Base-by-base conservation (phyloP, 805 yeast species). In the Pichia paraexigua region DNA sequence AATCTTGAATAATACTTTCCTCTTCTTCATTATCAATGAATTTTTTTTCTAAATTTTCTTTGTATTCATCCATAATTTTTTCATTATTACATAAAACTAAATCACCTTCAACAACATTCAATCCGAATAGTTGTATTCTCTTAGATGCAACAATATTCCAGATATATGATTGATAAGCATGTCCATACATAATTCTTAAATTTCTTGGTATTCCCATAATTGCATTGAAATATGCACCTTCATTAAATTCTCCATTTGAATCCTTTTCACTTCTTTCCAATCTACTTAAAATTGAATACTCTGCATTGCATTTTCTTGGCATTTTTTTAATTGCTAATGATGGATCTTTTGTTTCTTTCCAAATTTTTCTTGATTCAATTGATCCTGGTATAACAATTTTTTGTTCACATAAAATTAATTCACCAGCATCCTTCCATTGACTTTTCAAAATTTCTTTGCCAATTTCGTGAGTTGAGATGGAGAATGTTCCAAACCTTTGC, bases 401-500 rank as follows among this genome's bases (percentile, higher is more conserved):
- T 68, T 92, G 98, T 51, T 92, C 96, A 11, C 92, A 77, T 47
- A 94, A 72, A 51, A 94, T 77, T 53, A 91, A 70, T 50, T 87
- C 86, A 7, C 76, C 92, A 1, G 95, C 97, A 15, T 72, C 75
- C 59, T 85, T 77, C 90, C 95, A 94, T 51, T 90, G 82, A 37
- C 79, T 80, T 46, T 79, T 74, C 47, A 94, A 70, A 27, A 92
- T 73, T 55, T 76, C 76, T 55, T 79, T 79, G 46, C 99, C 99
- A 49, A 91, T 74, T 30, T 76, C 78, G 67, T 94, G 97, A 0
- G 99, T 91, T 2, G 98, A 88, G 28, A 90, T 76, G 13, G 97
- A 87, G 63, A 89, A 92, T 0, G 99, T 91, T 28, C 99, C 99
- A 66, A 94, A 94, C 63, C 99, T 75, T 72, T 94, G 99, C 91